Percentiles rank a stretch among this genome's conserved stretches.
Conservation (phyloP, 1,284 basidiomycete genomes). For the Puccinia coronata region DNA sequence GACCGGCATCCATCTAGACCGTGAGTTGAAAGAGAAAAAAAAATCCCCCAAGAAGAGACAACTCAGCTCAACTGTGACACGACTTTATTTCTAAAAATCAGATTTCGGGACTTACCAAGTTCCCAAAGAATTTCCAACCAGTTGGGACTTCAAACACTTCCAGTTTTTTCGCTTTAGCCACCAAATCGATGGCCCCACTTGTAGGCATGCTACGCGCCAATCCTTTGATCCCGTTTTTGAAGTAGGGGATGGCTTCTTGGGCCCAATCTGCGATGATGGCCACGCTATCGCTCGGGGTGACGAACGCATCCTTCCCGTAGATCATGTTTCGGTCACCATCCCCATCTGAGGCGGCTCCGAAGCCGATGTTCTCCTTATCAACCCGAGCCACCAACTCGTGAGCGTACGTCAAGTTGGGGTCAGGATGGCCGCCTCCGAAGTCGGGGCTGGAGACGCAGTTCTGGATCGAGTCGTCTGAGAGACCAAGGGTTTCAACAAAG, state of each 20-base stretch:
- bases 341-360: conserved; percentile 95
- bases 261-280: conserved; percentile 98
- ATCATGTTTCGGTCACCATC: conserved; percentile 99
- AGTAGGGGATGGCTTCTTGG: conserved; percentile 91
- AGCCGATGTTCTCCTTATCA: conserved; percentile 80
- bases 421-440: conserved; percentile 96
- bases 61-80: neutral
- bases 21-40: neutral
- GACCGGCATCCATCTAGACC: conserved; percentile 82
- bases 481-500: conserved; percentile 79
- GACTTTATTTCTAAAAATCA: neutral
- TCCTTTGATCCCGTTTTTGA: conserved; percentile 91
- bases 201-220: conserved; percentile 97
- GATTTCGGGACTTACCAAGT: conserved; percentile 64
- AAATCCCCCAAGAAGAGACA: neutral
- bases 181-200: conserved; percentile 91
- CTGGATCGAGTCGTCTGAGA: conserved; percentile 78
- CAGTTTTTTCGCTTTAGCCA: conserved; percentile 89
- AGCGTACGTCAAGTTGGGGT: conserved; percentile 97
- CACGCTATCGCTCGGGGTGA: conserved; percentile 94
- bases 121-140: conserved; percentile 99
- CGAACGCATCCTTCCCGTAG: conserved; percentile 95
- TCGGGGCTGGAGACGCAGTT: conserved; percentile 88
- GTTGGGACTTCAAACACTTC: conserved; percentile 97
- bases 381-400: conserved; percentile 90